Evolutionary conservation across 1,284 basidiomycete species (phyloP).

Genomic region (Leccinum fuscescens): DNA sequence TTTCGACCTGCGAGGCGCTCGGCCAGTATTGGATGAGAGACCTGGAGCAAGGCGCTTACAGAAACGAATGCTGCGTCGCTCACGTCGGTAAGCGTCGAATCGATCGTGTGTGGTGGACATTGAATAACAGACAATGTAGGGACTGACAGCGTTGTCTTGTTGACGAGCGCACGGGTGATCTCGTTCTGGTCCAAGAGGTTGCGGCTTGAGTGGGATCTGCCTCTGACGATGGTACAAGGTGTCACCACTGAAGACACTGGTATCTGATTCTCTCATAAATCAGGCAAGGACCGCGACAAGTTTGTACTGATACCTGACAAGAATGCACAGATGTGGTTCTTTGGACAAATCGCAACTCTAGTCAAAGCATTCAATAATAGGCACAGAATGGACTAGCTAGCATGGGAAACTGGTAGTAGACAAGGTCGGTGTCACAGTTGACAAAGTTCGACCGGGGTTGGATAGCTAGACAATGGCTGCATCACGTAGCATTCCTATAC

Average conservation of each 20-base stretch:
- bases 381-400: conserved; percentile 60
- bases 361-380: conserved; percentile 73
- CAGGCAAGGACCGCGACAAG: conserved; percentile 67
- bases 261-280: conserved; percentile 81
- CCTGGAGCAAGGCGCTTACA: conserved; percentile 82
- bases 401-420: conserved; percentile 16
- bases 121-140: conserved; percentile 63
- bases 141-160: conserved; percentile 80
- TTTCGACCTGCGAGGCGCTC: conserved; percentile 84
- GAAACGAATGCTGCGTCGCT: conserved; percentile 87
- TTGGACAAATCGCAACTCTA: conserved; percentile 67
- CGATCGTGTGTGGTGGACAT: conserved; percentile 6
- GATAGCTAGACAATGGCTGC: conserved; percentile 15
- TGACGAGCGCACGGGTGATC: conserved; percentile 78
- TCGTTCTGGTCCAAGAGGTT: conserved; percentile 87
- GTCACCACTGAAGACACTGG: conserved; percentile 89
- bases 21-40: conserved; percentile 98
- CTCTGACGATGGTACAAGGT: conserved; percentile 83
- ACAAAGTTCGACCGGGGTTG: neutral
- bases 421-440: neutral
- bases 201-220: conserved; percentile 89
- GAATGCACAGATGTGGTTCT: conserved; percentile 74
- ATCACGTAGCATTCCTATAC: conserved; percentile 27
- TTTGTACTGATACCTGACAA: conserved; percentile 78
- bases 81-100: conserved; percentile 67